A percentile compares a stretch with the other conserved stretches of the same genome.
These are phyloP conservation scores for Kodamaea plutei DNA, from an alignment of 1,139 yeast genomes.

Conservation along the genomic window DNA sequence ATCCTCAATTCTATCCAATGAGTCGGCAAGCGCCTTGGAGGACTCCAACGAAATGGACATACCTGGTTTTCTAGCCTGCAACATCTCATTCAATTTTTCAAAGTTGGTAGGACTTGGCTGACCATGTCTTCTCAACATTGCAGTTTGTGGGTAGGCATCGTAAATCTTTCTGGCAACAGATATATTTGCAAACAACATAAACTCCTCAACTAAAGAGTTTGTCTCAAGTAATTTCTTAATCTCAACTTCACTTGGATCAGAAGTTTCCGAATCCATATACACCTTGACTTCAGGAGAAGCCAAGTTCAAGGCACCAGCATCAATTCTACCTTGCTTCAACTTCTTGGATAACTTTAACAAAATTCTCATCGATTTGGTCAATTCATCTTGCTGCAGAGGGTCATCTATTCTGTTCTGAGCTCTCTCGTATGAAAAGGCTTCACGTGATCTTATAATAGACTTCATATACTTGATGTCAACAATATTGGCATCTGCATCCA, in stretches of 20 bases:
- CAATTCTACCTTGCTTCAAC: conserved; percentile 78
- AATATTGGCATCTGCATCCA: conserved; percentile 82
- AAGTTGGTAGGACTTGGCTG: conserved; percentile 94
- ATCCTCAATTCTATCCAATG: conserved; percentile 84
- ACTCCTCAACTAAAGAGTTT: conserved; percentile 94
- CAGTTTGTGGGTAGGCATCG: conserved; percentile 94
- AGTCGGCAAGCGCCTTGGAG: conserved; percentile 89
- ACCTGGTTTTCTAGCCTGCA: conserved; percentile 73
- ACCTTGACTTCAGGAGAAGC: conserved; percentile 99
- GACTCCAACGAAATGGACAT: conserved; percentile 76
- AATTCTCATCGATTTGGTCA: conserved; percentile 86
- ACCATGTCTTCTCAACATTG: conserved; percentile 96
- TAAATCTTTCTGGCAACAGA: conserved; percentile 91
- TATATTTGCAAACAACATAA: conserved; percentile 95
- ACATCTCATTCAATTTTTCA: conserved; percentile 83
- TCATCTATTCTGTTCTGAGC: conserved; percentile 95
- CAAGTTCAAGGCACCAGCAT: conserved; percentile 93
- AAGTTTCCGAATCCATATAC: conserved; percentile 93
- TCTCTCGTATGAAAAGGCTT: conserved; percentile 91
- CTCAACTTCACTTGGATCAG: conserved; percentile 95
- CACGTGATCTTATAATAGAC: conserved; percentile 85
- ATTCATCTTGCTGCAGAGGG: conserved; percentile 66
- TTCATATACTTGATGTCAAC: conserved; percentile 79
- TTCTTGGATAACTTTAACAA: conserved; percentile 73
- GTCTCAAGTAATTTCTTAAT: conserved; percentile 85